Evolutionary conservation across 495 filamentous ascomycete genomes (phyloP), one percentile per base, ranked within the genome.

Genomic region (Penicillium roqueforti): DNA sequence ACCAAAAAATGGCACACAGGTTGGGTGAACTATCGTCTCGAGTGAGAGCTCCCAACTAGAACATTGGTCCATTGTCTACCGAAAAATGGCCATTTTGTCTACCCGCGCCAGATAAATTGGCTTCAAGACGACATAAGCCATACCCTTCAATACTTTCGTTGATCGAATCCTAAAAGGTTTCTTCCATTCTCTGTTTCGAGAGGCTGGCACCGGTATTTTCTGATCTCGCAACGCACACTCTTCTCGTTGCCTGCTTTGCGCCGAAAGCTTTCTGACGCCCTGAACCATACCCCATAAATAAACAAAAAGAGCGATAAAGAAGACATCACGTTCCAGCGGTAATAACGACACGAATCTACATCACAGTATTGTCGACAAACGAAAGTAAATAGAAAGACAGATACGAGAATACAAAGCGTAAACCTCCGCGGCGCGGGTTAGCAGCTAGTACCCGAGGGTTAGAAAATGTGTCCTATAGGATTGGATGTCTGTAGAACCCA

Each of bases 321-420:
- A 31, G n/a, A 25, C 48, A 31, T 51, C 25, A 43, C 42, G 29
- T 42, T 51, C 26, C 31, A 25, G 20, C 37, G 48, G 38, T 51
- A 51, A 42, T 42, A 51, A 51, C 48, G 48, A 51, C 48, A 51
- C 3, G 38, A 51, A 34, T 42, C 37, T 23, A 38, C 37, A 41
- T 51, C 48, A 42, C 48, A 51, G 29, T 51, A 39, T 51, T 42
- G 37, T 6, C 38, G 38, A 51, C 48, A 51, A 20, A 38, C 26
- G 26, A 7, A 28, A 22, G 48, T 51, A 51, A 51, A 51, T 31
- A 51, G 48, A 51, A 43, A 19, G 39, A 51, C 22, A 18, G 13
- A 51, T 14, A 8, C 48, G 23, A 39, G 31, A 23, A 51, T 4
- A 32, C 16, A 29, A 32, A 51, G 25, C n/a, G 36, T 51, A 25